These are phyloP conservation scores for Fusarium cyanostomum DNA, from an alignment of 2,329 filamentous ascomycete species.

Conservation along the genomic window DNA sequence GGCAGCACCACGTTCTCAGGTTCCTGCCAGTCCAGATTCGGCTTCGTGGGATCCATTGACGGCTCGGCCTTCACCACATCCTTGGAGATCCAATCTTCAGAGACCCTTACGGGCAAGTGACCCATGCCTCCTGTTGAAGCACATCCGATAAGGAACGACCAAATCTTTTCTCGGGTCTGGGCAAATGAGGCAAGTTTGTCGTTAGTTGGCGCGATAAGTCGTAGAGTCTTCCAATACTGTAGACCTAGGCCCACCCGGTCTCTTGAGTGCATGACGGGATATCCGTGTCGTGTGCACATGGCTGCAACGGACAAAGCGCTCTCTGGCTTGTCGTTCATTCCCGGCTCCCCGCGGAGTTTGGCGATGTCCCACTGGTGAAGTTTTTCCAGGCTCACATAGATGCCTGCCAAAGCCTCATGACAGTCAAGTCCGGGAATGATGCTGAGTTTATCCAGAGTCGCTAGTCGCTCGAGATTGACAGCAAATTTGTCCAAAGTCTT, in stretches of 20 bases:
- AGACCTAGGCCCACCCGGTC: conserved; percentile 74
- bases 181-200: conserved; percentile 51
- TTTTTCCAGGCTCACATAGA: conserved; percentile 74
- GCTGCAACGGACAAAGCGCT: conserved; percentile 64
- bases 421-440: conserved; percentile 74
- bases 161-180: conserved; percentile 61
- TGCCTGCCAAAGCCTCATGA: conserved; percentile 78
- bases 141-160: conserved; percentile 75
- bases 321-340: conserved; percentile 56
- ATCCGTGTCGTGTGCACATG: conserved; percentile 75
- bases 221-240: conserved; percentile 79
- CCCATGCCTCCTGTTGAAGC: conserved; percentile 56
- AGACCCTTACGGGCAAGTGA: conserved; percentile 73
- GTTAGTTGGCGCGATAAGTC: conserved; percentile 54
- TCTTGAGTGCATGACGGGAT: conserved; percentile 75
- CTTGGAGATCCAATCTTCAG: conserved; percentile 77
- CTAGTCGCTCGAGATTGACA: conserved; percentile 74
- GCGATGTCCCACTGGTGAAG: conserved; percentile 77
- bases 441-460: conserved; percentile 76
- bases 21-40: conserved; percentile 75
- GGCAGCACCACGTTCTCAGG: conserved; percentile 71
- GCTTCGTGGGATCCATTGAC: conserved; percentile 53
- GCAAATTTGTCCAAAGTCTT: conserved; percentile 77
- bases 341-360: conserved; percentile 61
- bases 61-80: conserved; percentile 67